Base-by-base conservation (phyloP, 2,329 filamentous ascomycete species). In the Paecilomyces sp. region DNA sequence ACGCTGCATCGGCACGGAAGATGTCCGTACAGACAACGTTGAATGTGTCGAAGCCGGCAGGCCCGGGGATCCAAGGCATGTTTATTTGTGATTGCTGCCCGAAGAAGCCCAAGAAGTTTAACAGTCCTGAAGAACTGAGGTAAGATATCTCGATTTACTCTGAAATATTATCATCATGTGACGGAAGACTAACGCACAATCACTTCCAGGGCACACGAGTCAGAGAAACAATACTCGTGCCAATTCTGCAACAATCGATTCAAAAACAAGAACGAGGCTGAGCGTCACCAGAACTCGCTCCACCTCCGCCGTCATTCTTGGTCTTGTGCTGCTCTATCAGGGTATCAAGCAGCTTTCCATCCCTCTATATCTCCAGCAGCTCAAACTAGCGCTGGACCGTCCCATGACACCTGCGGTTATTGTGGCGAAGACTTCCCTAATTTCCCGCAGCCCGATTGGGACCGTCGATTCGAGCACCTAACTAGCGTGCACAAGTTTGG, bases 221-320 rank as follows among this genome's bases (percentile, higher is more conserved):
- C 91, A 71, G 94, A 97, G 76, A 97, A 97, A 76, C 93, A 97
- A 76, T 97, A 97, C 74, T 90, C 90, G 63, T 97, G 93, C 75
- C 84, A 86, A 30, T 97, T 91, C 73, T 97, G 93, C 74, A 89
- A 89, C 51, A 97, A 97, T 72, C 87, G 93, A 11, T 97, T 97
- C 81, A 97, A 97, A 77, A 97, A 97, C 79, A 97, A 97, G 78
- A 97, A 97, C 69, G 94, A 97, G 77, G 92, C 92, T 2, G 93
- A 97, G 75, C 86, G 94, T 33, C 93, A 97, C 72, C 92, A 96
- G 70, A 97, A 97, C 70, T 96, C 92, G 13, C 84, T 97, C 11
- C 93, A 97, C 74, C 83, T 97, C 8, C 87, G 93, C 34, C 88
- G 89, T 25, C 92, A 97, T 77, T 97, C 92, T 55, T 99, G 94